phyloP scores from a whole-genome alignment of 495 filamentous ascomycete species.

The Aspergillus carlsbadensis region DNA sequence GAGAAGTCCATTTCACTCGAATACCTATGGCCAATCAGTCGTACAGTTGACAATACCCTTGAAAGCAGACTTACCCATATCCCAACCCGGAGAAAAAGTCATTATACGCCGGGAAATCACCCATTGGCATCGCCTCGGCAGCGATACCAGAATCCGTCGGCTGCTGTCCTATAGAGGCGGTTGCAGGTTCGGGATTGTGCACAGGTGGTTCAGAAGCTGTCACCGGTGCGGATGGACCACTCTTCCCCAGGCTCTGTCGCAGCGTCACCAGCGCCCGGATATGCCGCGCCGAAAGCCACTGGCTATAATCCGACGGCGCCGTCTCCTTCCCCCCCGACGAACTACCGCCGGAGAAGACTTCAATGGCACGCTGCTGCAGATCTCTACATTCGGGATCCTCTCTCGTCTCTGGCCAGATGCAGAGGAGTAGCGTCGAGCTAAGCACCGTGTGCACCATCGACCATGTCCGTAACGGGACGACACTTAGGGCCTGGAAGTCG shows the following conservation, averaged over 20 bases:
- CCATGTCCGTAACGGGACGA: conserved; percentile 35
- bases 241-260: conserved; percentile 17
- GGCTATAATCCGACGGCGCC: conserved; percentile 18
- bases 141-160: conserved; percentile 12
- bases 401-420: conserved; percentile 40
- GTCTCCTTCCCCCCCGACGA: conserved; percentile 15
- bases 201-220: neutral
- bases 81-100: conserved; percentile 1
- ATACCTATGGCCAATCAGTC: neutral
- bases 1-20: conserved; percentile 24
- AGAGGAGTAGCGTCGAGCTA: conserved; percentile 37
- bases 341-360: conserved; percentile 31
- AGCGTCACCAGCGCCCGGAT: conserved; percentile 35
- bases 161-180: neutral
- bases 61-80: conserved; percentile 11
- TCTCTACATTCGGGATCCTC: conserved; percentile 33
- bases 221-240: neutral
- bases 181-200: neutral
- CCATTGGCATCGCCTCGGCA: neutral
- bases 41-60: neutral
- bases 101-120: conserved; percentile 3
- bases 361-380: conserved; percentile 35
- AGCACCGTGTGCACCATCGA: conserved; percentile 41
- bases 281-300: conserved; percentile 37
- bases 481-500: conserved; percentile 34